Conservation (phyloP, 345 rosid genomes). For the Murraya koenigii region DNA sequence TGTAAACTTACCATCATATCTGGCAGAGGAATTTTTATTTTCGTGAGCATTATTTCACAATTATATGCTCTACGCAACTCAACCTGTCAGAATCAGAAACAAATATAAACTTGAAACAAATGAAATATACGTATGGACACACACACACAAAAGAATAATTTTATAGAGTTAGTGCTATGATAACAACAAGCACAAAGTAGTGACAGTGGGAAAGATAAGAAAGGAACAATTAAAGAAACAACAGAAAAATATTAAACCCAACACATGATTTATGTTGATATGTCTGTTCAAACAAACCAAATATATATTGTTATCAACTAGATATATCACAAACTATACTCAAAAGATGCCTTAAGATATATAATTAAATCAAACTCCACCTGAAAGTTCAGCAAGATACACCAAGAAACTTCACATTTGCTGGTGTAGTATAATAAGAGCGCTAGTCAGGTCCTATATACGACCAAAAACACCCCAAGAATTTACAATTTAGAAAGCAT, state of each 20-base stretch:
- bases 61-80: slow-evolving; percentile 96
- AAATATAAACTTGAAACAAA: slow-evolving; percentile 14
- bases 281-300: not conserved
- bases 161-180: not conserved
- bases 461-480: too few species aligned
- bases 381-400: not conserved
- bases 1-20: slow-evolving; percentile 84
- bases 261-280: not conserved
- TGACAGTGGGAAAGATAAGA: not conserved
- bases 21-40: slow-evolving; percentile 87
- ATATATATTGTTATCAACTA: not conserved
- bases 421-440: not conserved
- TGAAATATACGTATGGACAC: not conserved
- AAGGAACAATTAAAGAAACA: not conserved
- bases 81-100: slow-evolving; percentile 49
- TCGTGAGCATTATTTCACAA: slow-evolving; percentile 98
- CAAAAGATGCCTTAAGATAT: not conserved
- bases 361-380: not conserved
- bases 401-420: not conserved
- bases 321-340: not conserved
- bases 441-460: not conserved
- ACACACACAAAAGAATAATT: not conserved
- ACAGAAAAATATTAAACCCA: not conserved
- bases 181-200: not conserved
- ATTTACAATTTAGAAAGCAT: too few species aligned